phyloP scores from a whole-genome alignment of 352 stramenopile genomes.

The Globisporangium irregulare region DNA sequence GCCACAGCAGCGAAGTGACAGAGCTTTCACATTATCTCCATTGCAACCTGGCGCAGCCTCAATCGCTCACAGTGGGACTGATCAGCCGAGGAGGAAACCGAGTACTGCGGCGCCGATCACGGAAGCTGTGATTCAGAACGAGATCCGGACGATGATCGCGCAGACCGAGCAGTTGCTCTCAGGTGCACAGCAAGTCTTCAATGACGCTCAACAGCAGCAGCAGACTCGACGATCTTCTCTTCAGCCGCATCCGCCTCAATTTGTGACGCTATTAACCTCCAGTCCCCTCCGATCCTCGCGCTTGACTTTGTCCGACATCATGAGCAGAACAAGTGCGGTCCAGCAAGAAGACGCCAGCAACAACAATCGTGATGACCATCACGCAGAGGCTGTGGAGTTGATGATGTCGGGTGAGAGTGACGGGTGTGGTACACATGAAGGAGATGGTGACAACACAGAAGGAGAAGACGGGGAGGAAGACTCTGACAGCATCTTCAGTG shows the following conservation, averaged over 20 bases:
- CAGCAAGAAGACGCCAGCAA: not conserved
- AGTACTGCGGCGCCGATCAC: not conserved
- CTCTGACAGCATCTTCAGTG: not conserved
- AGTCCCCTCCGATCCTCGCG: constrained; percentile 7
- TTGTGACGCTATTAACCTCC: not conserved
- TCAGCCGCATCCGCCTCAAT: not conserved
- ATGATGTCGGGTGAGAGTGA: not conserved
- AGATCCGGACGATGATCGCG: constrained; percentile 19
- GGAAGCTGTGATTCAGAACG: constrained; percentile 7
- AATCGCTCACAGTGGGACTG: not conserved
- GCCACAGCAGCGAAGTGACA: not conserved
- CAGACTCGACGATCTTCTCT: not conserved
- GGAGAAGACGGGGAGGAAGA: not conserved
- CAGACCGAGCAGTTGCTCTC: constrained; percentile 19
- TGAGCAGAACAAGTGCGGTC: not conserved
- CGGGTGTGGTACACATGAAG: not conserved
- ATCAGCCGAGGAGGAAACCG: constrained; percentile 3
- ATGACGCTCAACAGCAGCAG: not conserved
- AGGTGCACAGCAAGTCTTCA: not conserved
- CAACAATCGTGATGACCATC: not conserved
- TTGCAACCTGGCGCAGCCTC: not conserved
- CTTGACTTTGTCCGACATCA: not conserved
- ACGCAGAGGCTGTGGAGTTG: not conserved
- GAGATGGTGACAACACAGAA: not conserved
- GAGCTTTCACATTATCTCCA: not conserved